Conservation (phyloP, 208 protist species). For the Trypanosoma grayi region DNA sequence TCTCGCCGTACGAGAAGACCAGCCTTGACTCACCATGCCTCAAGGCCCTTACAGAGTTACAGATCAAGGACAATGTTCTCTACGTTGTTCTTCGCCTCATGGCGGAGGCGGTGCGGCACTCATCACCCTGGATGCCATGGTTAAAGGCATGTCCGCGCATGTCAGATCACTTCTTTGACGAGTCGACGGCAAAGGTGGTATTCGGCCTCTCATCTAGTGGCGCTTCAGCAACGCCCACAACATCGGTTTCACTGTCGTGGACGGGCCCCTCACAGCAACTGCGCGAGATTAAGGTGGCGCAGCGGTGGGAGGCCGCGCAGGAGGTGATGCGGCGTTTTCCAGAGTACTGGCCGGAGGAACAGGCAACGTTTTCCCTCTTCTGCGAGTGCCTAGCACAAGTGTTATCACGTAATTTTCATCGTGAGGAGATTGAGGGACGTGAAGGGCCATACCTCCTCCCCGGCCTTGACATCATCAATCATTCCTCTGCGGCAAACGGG, state of each 20-base stretch:
- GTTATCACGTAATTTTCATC: constrained; percentile 83
- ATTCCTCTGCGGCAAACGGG: constrained; percentile 60
- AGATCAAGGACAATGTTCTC: constrained; percentile 42
- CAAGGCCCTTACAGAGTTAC: constrained; percentile 6
- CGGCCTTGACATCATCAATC: constrained; percentile 83
- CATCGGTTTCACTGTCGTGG: constrained; percentile 15
- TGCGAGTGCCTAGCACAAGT: constrained; percentile 75
- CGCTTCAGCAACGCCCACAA: background rate
- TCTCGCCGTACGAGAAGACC: constrained; percentile 69
- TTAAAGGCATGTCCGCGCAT: constrained; percentile 75
- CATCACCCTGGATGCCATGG: constrained; percentile 65
- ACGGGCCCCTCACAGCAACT: constrained; percentile 69
- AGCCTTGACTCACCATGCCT: constrained; percentile 24
- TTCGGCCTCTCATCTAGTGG: constrained; percentile 24
- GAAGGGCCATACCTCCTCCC: constrained; percentile 84
- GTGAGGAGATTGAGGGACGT: constrained; percentile 68
- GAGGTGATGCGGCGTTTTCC: constrained; percentile 46
- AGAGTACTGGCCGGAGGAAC: constrained; percentile 51
- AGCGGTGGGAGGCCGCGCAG: constrained; percentile 56
- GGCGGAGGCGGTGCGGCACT: constrained; percentile 51
- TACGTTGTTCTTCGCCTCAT: constrained; percentile 70
- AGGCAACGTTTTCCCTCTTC: constrained; percentile 51
- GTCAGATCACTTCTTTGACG: constrained; percentile 62
- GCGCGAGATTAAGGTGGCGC: constrained; percentile 36
- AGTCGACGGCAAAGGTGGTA: constrained; percentile 17